phyloP scores from a whole-genome alignment of 768 basidiomycete species.

The Trametes punicea region DNA sequence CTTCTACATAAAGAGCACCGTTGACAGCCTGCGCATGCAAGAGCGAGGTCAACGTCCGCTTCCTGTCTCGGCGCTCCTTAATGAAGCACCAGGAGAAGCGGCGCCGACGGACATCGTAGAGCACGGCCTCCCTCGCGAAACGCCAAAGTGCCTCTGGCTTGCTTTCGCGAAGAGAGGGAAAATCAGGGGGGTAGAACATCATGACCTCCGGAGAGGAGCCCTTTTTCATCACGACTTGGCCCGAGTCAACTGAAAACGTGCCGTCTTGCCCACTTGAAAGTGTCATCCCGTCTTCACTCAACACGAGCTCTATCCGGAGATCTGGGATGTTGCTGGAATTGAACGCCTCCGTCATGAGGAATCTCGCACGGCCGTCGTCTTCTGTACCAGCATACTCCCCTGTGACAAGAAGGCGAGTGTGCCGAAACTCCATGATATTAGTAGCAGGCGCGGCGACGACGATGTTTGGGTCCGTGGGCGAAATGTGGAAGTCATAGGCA shows the following conservation, averaged over 20 bases:
- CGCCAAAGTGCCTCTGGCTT: conserved; percentile 31
- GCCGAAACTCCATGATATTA: background rate
- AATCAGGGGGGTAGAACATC: conserved; percentile 26
- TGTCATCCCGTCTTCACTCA: background rate
- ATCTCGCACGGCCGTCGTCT: background rate
- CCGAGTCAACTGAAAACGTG: background rate
- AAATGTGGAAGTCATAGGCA: background rate
- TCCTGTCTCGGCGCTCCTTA: conserved; percentile 24
- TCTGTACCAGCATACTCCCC: background rate
- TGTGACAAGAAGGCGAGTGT: background rate
- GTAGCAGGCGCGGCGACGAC: background rate
- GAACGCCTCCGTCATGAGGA: background rate
- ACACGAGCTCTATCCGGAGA: background rate
- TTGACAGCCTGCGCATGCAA: background rate
- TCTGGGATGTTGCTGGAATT: background rate
- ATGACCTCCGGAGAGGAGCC: conserved; percentile 21
- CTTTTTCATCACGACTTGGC: background rate
- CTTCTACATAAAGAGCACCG: background rate
- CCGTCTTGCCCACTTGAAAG: background rate
- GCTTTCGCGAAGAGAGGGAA: conserved; percentile 19
- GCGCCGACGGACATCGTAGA: conserved; percentile 20
- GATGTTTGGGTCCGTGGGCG: background rate
- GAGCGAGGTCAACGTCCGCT: background rate
- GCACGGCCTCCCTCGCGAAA: conserved; percentile 28
- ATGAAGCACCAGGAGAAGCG: conserved; percentile 33